A percentile compares a stretch with the other conserved stretches of the same genome.
Evolutionary conservation across 2,329 filamentous ascomycete species (phyloP).

Genomic region (Dactylellina parvicollis): DNA sequence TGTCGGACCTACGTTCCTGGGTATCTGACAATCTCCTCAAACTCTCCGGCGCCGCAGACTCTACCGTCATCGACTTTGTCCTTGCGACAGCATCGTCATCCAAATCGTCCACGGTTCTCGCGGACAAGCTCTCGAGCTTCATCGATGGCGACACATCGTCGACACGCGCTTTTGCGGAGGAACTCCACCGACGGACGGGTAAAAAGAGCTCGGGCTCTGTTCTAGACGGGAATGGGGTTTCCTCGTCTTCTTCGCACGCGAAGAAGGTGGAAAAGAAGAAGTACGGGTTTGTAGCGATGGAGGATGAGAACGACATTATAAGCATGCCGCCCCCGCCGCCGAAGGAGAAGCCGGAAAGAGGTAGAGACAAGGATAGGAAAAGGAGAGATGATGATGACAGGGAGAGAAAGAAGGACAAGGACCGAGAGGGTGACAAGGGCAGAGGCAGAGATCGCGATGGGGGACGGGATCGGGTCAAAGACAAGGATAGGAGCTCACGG

Average conservation of each 20-base stretch:
- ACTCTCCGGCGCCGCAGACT: slow-evolving; percentile 68
- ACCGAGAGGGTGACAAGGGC: slow-evolving; percentile 58
- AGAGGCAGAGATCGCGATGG: slow-evolving; percentile 26
- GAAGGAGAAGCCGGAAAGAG: slow-evolving; percentile 62
- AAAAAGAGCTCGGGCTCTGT: slow-evolving; percentile 50
- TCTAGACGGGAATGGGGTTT: slow-evolving; percentile 17
- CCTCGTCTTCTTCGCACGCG: slow-evolving; percentile 19
- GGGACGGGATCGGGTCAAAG: slow-evolving; percentile 58
- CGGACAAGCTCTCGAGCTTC: slow-evolving; percentile 67
- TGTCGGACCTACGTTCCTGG: slow-evolving; percentile 57
- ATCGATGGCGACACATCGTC: slow-evolving; percentile 65
- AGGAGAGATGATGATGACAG: slow-evolving; percentile 58
- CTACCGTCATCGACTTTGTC: slow-evolving; percentile 69
- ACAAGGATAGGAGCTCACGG: slow-evolving; percentile 64
- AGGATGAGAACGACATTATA: slow-evolving; percentile 68
- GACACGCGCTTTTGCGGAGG: slow-evolving; percentile 59
- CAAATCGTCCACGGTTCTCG: slow-evolving; percentile 64
- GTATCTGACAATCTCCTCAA: slow-evolving; percentile 58
- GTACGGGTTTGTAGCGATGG: slow-evolving; percentile 75
- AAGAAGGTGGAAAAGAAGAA: slow-evolving; percentile 64
- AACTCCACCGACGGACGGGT: slow-evolving; percentile 57
- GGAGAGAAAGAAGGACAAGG: slow-evolving; percentile 59
- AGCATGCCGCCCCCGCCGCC: slow-evolving; percentile 52
- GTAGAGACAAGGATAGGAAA: slow-evolving; percentile 61
- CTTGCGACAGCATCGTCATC: slow-evolving; percentile 66